Base-by-base conservation (phyloP, 345 rosid species). In the Acer negundo region DNA sequence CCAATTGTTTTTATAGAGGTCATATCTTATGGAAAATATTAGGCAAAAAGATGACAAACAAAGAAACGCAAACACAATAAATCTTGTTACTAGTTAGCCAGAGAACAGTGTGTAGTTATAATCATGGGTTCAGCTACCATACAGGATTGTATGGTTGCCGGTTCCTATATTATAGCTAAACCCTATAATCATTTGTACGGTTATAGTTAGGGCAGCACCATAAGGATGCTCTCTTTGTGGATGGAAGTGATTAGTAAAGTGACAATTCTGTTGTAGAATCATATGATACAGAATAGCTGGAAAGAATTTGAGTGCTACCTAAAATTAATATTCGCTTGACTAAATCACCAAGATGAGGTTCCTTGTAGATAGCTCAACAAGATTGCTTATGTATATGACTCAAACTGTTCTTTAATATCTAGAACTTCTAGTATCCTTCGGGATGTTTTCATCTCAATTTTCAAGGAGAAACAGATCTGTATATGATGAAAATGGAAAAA, bases 241-340 rank as follows among this genome's bases (percentile, higher is more conserved):
- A 16, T 19, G 47, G 49, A 26, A 53, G 63, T 7, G 17, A 2
- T 47, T 53, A 59, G 23, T 59, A 20, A 59, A 53, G 63, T 7
- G 24, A 0, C 64, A 71, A 23, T 71, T 53, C 24, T 55, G 23
- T 55, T 28, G n/a, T 28, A 10, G 63, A 40, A 19, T 47, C 3
- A n/a, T 55, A 46, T 71, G 74, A 71, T 55, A 23, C 44, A 55
- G 74, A 28, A 71, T 31, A 53, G 63, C 47, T 46, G 20, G 40
- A 53, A 24, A 28, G 35, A 71, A 17, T 10, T 55, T 53, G 40
- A 55, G 7, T 19, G 20, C 0, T 28, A 20, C 3, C 22, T 31
- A 22, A 12, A 38, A 42, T 53, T 53, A 42, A 53, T 51, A 19
- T 71, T 55, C 20, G 9, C 74, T 53, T n/a, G 62, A 31, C 26